Evolutionary conservation across 805 yeast genomes (phyloP).

Genomic region (Sugiyamaella qingdaonensis): DNA sequence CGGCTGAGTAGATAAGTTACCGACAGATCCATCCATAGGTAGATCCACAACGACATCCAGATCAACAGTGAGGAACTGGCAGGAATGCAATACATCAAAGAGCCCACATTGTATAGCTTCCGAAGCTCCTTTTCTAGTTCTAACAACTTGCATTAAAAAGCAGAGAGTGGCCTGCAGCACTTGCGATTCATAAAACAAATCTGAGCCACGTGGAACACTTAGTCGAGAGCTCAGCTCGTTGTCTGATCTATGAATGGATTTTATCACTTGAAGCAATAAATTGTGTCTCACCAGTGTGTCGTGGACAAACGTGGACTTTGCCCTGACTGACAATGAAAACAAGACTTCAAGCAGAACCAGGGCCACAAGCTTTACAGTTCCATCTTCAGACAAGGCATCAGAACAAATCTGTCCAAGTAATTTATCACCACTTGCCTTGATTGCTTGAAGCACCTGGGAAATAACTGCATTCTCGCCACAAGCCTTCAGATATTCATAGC

Average conservation of each 20-base stretch:
- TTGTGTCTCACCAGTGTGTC: slow-evolving; percentile 62
- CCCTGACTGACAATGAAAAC: slow-evolving; percentile 50
- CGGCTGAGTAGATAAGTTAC: slow-evolving; percentile 52
- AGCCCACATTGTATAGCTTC: slow-evolving; percentile 71
- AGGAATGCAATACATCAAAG: slow-evolving; percentile 55
- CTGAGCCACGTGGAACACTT: slow-evolving; percentile 25
- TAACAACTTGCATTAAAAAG: slow-evolving; percentile 69
- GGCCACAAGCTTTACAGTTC: slow-evolving; percentile 69
- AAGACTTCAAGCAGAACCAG: slow-evolving; percentile 68
- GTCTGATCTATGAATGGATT: slow-evolving; percentile 67
- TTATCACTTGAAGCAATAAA: slow-evolving; percentile 58
- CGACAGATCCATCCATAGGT: slow-evolving; percentile 43
- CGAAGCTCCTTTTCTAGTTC: slow-evolving; percentile 71
- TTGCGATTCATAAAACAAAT: slow-evolving; percentile 63
- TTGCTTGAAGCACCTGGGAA: slow-evolving; percentile 47
- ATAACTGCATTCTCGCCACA: slow-evolving; percentile 34
- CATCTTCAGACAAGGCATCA: slow-evolving; percentile 79
- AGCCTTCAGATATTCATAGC: slow-evolving; percentile 59
- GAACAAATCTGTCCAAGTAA: slow-evolving; percentile 62
- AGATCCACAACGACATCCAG: slow-evolving; percentile 73
- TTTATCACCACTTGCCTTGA: slow-evolving; percentile 56
- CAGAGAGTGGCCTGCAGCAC: slow-evolving; percentile 69
- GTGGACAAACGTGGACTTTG: slow-evolving; percentile 52
- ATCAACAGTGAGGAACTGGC: slow-evolving; percentile 59
- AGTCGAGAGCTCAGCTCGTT: slow-evolving; percentile 44